Evolutionary conservation across 352 stramenopile genomes (phyloP).

Genomic region (Globisporangium radiosum): DNA sequence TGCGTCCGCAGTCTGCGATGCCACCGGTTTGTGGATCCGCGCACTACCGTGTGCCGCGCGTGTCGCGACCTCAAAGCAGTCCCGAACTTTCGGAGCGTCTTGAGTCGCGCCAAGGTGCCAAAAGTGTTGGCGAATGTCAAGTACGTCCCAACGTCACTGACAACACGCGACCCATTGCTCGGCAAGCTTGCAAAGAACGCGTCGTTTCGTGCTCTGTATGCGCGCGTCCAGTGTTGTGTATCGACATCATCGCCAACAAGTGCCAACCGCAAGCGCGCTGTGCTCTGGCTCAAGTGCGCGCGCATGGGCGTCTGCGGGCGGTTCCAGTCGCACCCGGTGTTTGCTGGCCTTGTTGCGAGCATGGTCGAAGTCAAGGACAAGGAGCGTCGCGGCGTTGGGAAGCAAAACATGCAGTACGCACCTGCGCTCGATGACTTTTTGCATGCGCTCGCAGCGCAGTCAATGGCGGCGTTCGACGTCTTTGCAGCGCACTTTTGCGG

Average conservation of each 20-base stretch:
- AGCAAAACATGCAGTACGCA: constrained; percentile 84
- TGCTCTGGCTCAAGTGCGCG: constrained; percentile 69
- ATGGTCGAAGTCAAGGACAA: constrained; percentile 84
- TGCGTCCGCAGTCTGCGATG: constrained; percentile 75
- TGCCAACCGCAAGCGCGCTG: constrained; percentile 26
- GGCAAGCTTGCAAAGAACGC: constrained; percentile 76
- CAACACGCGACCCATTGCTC: constrained; percentile 70
- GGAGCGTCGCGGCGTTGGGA: constrained; percentile 67
- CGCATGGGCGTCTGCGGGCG: constrained; percentile 67
- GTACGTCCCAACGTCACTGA: constrained; percentile 70
- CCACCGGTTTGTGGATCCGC: constrained; percentile 31
- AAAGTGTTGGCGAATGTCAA: constrained; percentile 80
- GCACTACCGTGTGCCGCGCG: constrained; percentile 34
- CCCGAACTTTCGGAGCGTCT: constrained; percentile 70
- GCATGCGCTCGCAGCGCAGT: constrained; percentile 48
- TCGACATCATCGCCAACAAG: constrained; percentile 10
- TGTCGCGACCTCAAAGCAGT: constrained; percentile 60
- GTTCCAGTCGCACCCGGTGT: constrained; percentile 64
- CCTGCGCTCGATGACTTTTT: constrained; percentile 69
- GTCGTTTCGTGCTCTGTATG: constrained; percentile 58
- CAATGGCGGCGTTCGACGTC: constrained; percentile 70
- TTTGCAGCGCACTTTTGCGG: constrained; percentile 71
- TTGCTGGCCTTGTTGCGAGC: constrained; percentile 70
- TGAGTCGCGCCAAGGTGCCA: constrained; percentile 59
- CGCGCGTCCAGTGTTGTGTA: constrained; percentile 33